A percentile compares a stretch with the other conserved stretches of the same genome.
Conservation (phyloP, 805 yeast species). For the Saccharomycopsis amapae region DNA sequence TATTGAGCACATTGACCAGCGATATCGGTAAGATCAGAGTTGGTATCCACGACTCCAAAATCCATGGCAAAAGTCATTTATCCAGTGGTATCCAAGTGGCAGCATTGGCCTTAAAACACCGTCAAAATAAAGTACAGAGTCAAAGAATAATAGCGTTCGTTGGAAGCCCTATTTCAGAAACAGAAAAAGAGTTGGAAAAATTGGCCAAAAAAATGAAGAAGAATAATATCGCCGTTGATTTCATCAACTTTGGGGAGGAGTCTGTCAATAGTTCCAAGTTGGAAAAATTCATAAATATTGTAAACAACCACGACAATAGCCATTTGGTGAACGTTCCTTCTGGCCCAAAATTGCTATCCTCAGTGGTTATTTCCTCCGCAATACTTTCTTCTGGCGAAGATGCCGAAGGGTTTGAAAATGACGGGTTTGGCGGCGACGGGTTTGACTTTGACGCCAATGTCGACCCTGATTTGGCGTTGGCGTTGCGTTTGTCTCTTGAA, state of each 20-base stretch:
- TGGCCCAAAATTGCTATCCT: conserved; percentile 78
- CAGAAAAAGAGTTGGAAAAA: conserved; percentile 64
- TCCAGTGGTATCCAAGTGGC: conserved; percentile 90
- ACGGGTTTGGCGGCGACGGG: conserved; percentile 34
- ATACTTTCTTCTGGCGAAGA: conserved; percentile 46
- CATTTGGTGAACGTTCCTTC: conserved; percentile 85
- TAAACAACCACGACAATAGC: conserved; percentile 69
- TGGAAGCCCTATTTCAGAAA: conserved; percentile 74
- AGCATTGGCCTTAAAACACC: conserved; percentile 85
- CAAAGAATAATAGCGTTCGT: conserved; percentile 88
- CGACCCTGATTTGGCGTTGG: conserved; percentile 97
- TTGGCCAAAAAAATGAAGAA: conserved; percentile 91
- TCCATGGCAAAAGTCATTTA: conserved; percentile 62
- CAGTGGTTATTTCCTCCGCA: conserved; percentile 69
- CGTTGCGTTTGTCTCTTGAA: conserved; percentile 86
- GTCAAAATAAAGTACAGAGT: conserved; percentile 87
- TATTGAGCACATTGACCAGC: conserved; percentile 79
- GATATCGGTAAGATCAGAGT: conserved; percentile 81
- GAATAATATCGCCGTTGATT: conserved; percentile 83
- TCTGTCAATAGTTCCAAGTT: conserved; percentile 66
- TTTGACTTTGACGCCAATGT: conserved; percentile 80
- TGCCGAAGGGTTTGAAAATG: conserved; percentile 40
- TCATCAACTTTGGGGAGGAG: conserved; percentile 90
- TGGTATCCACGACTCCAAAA: conserved; percentile 60
- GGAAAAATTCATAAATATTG: conserved; percentile 68